Evolutionary conservation across 2,329 filamentous ascomycete genomes (phyloP), one percentile per base, ranked within the genome.

Genomic region (Apiospora kogelbergensis): DNA sequence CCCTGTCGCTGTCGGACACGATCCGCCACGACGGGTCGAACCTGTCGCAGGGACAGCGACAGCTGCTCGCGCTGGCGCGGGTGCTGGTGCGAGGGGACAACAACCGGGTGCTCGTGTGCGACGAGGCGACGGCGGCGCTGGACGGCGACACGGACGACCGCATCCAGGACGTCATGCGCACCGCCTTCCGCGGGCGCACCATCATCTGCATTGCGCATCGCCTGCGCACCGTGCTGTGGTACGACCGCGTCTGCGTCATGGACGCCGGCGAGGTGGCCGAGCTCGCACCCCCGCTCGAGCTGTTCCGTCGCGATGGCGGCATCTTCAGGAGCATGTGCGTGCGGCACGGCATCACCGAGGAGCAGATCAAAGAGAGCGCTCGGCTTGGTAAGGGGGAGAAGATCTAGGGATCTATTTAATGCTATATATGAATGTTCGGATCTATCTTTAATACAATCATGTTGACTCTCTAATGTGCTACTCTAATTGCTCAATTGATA

Each of bases 121-220:
- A 93, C 73, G 91, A 93, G 77, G 89, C 91, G 0, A 93, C 92
- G 2, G 90, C 89, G 0, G 90, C 90, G 3, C 84, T 93, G 33
- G 88, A 92, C 67, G 87, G 88, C 0, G 84, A 87, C 37, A 89
- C 87, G 0, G 87, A 90, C 73, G 82, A 84, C 41, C 82, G 85
- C 67, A 89, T 89, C 53, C 88, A 89, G 42, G 44, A 24, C 9
- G 85, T 85, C 24, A 26, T 66, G 64, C 22, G 22, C 40, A 24
- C 24, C 4, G 64, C 41, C 22, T 84, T 80, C 68, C 6, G 22
- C 40, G 44, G 44, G 11, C 41, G 41, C n/a, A 66, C 64, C 24
- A 26, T 48, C 40, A 15, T 66, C 22, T 30, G 24, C 24, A 37
- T 66, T 7, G 41, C 64, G 11, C 64, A 66, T 26, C 83, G 86